A percentile compares a stretch with the other conserved stretches of the same genome.
phyloP scores from a whole-genome alignment of 2,329 filamentous ascomycete species.

The Stachybotrys chartarum region DNA sequence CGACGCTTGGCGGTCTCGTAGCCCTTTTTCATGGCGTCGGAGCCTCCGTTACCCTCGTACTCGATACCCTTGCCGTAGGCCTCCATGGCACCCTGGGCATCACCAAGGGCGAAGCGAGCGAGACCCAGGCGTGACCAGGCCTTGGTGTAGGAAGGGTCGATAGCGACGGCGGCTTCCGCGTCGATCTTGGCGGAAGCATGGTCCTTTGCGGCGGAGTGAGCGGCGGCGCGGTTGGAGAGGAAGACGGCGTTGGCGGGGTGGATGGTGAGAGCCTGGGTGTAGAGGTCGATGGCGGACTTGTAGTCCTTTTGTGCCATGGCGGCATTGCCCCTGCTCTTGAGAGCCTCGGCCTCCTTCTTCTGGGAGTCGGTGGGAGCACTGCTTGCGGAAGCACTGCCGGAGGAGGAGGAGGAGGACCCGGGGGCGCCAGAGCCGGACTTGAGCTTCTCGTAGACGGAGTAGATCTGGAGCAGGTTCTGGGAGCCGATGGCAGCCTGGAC shows the following conservation, averaged over 20 bases:
- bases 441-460: conserved; percentile 92
- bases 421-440: conserved; percentile 47
- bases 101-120: conserved; percentile 84
- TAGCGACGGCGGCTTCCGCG: conserved; percentile 80
- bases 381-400: conserved; percentile 7
- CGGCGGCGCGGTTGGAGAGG: conserved; percentile 93
- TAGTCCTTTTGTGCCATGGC: conserved; percentile 97
- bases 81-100: conserved; percentile 87
- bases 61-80: conserved; percentile 92
- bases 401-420: conserved; percentile 18
- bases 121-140: conserved; percentile 92
- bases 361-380: conserved; percentile 41
- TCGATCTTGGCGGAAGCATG: conserved; percentile 80
- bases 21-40: conserved; percentile 95
- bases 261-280: conserved; percentile 78
- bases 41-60: conserved; percentile 87
- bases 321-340: conserved; percentile 88
- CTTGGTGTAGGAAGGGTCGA: conserved; percentile 93
- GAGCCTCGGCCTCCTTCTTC: conserved; percentile 75
- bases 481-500: conserved; percentile 71
- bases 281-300: conserved; percentile 70
- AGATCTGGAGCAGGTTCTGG: conserved; percentile 86
- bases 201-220: conserved; percentile 77
- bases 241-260: conserved; percentile 88
- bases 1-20: conserved; percentile 87